Percentiles rank a stretch among this genome's conserved stretches.
These are phyloP conservation scores for Myriosclerotinia scirpicola DNA, from an alignment of 2,329 filamentous ascomycete genomes.

Conservation along the genomic window DNA sequence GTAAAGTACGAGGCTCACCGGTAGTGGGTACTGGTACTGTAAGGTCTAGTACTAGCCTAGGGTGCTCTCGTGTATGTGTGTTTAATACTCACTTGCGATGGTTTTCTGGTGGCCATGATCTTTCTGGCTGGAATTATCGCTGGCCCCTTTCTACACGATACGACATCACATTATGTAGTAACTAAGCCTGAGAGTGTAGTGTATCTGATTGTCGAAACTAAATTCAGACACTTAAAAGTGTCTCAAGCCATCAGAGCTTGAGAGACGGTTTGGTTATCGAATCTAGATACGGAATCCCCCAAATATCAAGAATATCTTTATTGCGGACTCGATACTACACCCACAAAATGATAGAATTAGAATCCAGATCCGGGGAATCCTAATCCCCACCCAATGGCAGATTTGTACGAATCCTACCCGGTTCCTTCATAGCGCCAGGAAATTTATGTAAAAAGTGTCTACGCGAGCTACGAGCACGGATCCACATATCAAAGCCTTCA, in stretches of 20 bases:
- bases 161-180: too few relatives aligned
- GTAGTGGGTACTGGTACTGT: neutral
- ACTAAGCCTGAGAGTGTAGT: too few relatives aligned
- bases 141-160: too few relatives aligned
- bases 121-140: too few relatives aligned
- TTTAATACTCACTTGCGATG: too few relatives aligned
- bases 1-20: neutral
- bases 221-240: too few relatives aligned
- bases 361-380: slow-evolving; percentile 15
- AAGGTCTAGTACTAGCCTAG: too few relatives aligned
- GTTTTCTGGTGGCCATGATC: neutral
- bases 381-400: neutral
- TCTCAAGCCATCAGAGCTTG: too few relatives aligned
- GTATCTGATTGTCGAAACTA: too few relatives aligned
- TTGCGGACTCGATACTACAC: neutral
- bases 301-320: neutral
- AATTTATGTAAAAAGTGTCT: neutral
- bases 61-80: neutral
- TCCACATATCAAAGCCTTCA: slow-evolving; percentile 6
- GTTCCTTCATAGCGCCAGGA: neutral
- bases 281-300: neutral
- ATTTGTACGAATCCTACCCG: neutral
- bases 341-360: neutral
- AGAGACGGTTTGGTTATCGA: too few relatives aligned
- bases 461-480: neutral